Base-by-base conservation (phyloP, 768 basidiomycete species). In the Collybia sp. region DNA sequence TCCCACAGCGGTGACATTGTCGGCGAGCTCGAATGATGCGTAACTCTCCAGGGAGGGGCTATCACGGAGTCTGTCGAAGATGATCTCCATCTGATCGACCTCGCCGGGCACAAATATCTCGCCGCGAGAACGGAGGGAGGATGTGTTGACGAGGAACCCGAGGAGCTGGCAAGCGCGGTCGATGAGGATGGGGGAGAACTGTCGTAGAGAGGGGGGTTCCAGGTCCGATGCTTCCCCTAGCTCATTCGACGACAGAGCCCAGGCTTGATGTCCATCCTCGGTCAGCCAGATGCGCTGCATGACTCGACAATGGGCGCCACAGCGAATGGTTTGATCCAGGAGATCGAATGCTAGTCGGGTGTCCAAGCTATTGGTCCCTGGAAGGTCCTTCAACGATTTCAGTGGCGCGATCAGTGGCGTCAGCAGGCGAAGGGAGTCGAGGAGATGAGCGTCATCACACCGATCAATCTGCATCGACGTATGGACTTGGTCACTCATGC, bases 101-200 rank as follows among this genome's bases (percentile, higher is more conserved):
- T 46, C 45, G 19, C 15, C 30, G 16, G 45, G 18, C 18, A 46
- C 45, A 40, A 46, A 46, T n/a, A 40, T 40, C 31, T 46, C 45
- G 19, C 17, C 45, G 5, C 16, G 15, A 13, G 15, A 12, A 20
- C 45, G 36, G 11, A 20, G 13, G 25, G 25, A 13, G 18, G 39
- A 46, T 8, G 45, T 46, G 25, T 46, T 46, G 40, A 46, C 30
- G 25, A 46, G 30, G 6, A 46, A 25, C 17, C 45, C 45, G 30
- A 46, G 11, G 35, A 46, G 45, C 38, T 46, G 45, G 38, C 38
- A 46, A 11, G 19, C 30, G n/a, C 15, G 20, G 18, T 46, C 45
- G 38, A 46, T 40, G 18, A 46, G 30, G n/a, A 46, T 40, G n/a
- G 45, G 45, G 9, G 45, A 46, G 30, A 46, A 40, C 17, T 40